Evolutionary conservation across 331 rosid genomes (phyloP), one percentile per base, ranked within the genome.

Genomic region (Ulmus americana): DNA sequence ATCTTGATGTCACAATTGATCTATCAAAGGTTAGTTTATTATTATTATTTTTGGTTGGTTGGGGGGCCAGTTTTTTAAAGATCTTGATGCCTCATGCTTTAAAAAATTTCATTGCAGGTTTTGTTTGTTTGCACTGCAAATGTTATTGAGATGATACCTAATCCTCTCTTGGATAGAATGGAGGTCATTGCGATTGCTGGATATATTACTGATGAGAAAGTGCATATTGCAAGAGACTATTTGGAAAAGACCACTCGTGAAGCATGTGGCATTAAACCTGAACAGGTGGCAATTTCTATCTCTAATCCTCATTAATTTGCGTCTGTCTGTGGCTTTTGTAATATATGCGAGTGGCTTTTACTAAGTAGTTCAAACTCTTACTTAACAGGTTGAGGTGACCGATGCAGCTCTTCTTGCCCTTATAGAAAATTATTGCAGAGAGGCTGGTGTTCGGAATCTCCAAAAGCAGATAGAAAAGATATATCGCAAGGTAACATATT

Each of bases 1-100:
- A 90, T 84, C 97, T 94, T 81, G 99, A 94, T 78, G 99, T 94
- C 62, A 86, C 99, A 22, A 94, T 94, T 68, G 99, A 94, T 81
- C 80, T 94, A 61, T 87, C 99, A 55, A 94, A 94, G 99, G 99
- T 94, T 54, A 60, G 84, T 80, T 64, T 28, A 28, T 28, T 28
- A 3, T 28, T 28, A 28, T 46, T 64, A 13, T 48, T 41, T 18
- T 74, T 49, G 28, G 50, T 6, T 70, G 16, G 59, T 71, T 44
- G 14, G 51, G 43, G 9, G 5, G 50, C 59, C 18, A 42, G 46
- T 53, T 35, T 52, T 35, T 46, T 4, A 12, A 59, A 59, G 55
- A 70, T 63, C 40, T 47, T 10, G 15, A 39, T 47, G 45, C 49
- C 67, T 68, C 13, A 56, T 48, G 70, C 48, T 53, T 35, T 62